These are phyloP conservation scores for Penicillium palitans DNA, from an alignment of 2,329 filamentous ascomycete species.

Conservation along the genomic window DNA sequence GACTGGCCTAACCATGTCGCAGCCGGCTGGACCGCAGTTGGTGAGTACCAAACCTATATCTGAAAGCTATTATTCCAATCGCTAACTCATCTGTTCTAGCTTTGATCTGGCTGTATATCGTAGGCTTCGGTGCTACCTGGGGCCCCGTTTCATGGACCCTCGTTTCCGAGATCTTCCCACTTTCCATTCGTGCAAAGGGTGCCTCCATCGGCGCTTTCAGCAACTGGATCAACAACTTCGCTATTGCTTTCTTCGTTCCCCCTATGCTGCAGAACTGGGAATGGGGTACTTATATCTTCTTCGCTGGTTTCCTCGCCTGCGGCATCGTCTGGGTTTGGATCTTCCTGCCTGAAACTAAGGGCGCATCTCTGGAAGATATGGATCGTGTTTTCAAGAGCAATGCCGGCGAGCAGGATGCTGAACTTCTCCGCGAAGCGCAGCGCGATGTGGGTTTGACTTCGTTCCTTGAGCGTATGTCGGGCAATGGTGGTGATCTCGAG, in stretches of 20 bases:
- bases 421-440: slow-evolving; percentile 27
- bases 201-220: slow-evolving; percentile 31
- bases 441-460: slow-evolving; percentile 27
- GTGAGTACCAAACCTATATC: slow-evolving; percentile 5
- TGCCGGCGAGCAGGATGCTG: slow-evolving; percentile 30
- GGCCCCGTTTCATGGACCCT: slow-evolving; percentile 33
- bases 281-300: slow-evolving; percentile 35
- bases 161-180: slow-evolving; percentile 32
- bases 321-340: slow-evolving; percentile 32
- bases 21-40: slow-evolving; percentile 32
- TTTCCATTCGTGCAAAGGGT: slow-evolving; percentile 32
- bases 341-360: slow-evolving; percentile 58
- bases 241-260: slow-evolving; percentile 32
- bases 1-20: slow-evolving; percentile 30
- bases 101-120: slow-evolving; percentile 32
- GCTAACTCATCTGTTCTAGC: slow-evolving; percentile 10
- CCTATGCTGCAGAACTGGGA: slow-evolving; percentile 28
- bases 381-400: slow-evolving; percentile 43
- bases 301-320: slow-evolving; percentile 27
- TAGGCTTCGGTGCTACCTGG: slow-evolving; percentile 30
- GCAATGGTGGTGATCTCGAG: slow-evolving; percentile 18
- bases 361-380: slow-evolving; percentile 56
- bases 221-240: slow-evolving; percentile 36
- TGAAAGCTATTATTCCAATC: background rate
- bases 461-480: slow-evolving; percentile 23